phyloP scores from a whole-genome alignment of 768 basidiomycete species.

The Lyophyllum decastes region DNA sequence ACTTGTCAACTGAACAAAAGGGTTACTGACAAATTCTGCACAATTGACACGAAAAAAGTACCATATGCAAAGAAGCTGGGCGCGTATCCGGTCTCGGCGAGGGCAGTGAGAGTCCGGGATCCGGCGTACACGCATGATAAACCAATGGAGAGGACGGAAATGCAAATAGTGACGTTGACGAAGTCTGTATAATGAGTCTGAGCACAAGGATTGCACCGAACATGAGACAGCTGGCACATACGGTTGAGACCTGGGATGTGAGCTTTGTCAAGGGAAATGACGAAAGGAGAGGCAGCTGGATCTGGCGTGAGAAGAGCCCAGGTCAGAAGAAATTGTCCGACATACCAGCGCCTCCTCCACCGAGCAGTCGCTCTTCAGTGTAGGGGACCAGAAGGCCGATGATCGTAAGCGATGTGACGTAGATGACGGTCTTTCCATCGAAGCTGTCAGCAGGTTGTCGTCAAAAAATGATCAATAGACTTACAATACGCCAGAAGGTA shows the following conservation, averaged over 20 bases:
- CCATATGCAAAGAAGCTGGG: constrained; percentile 43
- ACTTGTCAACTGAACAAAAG: constrained; percentile 38
- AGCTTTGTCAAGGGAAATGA: constrained; percentile 42
- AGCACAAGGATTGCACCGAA: neutral
- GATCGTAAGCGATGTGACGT: constrained; percentile 43
- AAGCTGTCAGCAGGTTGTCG: neutral
- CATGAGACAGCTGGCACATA: constrained; percentile 18
- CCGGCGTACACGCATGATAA: constrained; percentile 47
- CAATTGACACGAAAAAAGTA: neutral
- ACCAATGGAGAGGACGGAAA: constrained; percentile 48
- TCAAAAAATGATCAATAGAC: constrained; percentile 8
- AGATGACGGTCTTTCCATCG: constrained; percentile 39
- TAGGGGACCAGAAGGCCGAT: constrained; percentile 42
- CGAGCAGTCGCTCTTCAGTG: constrained; percentile 36
- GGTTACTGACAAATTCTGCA: neutral
- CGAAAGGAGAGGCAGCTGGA: constrained; percentile 44
- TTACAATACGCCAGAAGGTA: constrained; percentile 49
- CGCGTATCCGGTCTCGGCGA: constrained; percentile 48
- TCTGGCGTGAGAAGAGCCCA: neutral
- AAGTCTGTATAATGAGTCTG: constrained; percentile 24
- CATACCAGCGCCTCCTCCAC: constrained; percentile 35
- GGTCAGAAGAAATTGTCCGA: neutral
- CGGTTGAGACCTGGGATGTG: constrained; percentile 42
- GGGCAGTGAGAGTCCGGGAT: constrained; percentile 45
- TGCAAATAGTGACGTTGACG: constrained; percentile 45